Evolutionary conservation across 1,284 basidiomycete genomes (phyloP), one percentile per base, ranked within the genome.

Genomic region (Takashimella koratensis): DNA sequence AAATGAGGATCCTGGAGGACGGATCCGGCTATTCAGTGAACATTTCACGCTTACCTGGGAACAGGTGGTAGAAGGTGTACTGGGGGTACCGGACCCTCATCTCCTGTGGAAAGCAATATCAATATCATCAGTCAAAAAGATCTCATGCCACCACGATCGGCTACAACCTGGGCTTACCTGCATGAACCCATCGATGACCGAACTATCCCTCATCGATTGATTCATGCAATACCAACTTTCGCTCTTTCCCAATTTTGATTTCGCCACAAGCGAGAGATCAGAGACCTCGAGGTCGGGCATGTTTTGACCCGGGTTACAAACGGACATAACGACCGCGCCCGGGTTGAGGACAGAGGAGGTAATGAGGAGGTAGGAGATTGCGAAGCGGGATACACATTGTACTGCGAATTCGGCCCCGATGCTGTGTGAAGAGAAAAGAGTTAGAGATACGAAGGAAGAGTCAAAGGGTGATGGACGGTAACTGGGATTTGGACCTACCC

Each of bases 131-230:
- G n/a, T n/a, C n/a, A n/a, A n/a, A n/a, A n/a, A n/a, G n/a, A n/a
- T n/a, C n/a, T n/a, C n/a, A n/a, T n/a, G n/a, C n/a, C n/a, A n/a
- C n/a, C n/a, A n/a, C n/a, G n/a, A n/a, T n/a, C n/a, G n/a, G n/a
- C n/a, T n/a, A n/a, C n/a, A n/a, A n/a, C n/a, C n/a, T n/a, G n/a
- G n/a, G n/a, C n/a, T n/a, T n/a, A n/a, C n/a, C n/a, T n/a, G n/a
- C n/a, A 24, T 45, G 12, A 55, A 47, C 24, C 52, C 39, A 25
- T 62, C 60, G 11, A 62, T 25, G n/a, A 62, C 57, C 2, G 57
- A 47, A 39, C 52, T 51, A 49, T 62, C 60, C 42, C 60, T 49
- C 24, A 30, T 54, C 19, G 57, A 55, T 43, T 53, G 57, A 45
- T 57, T 53, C 2, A 57, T 13, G 23, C 54, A 56, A 2, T 45